Base-by-base conservation (phyloP, 306 rosid genomes). In the Chamaecrista fasciculata region DNA sequence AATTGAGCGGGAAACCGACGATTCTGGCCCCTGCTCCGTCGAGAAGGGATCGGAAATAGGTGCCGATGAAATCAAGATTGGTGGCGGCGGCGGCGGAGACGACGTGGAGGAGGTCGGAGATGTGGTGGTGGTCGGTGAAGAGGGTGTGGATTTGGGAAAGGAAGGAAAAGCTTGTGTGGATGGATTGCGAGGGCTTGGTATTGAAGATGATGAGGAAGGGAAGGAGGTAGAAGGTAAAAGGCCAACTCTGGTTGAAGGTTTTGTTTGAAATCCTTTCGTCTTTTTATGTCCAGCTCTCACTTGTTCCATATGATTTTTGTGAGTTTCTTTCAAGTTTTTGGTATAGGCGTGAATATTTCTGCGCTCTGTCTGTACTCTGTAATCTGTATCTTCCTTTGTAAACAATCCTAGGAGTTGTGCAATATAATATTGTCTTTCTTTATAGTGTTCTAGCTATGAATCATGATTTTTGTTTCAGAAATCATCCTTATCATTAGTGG, bases 171-270 rank as follows among this genome's bases (percentile, higher is more conserved):
- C 82, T 24, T 90, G 97, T 66, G 91, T 88, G 29, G 97, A 85
- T 74, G 91, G 76, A 5, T 81, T 80, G 79, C 77, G 49, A 47
- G 97, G 84, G 11, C 70, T 90, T 70, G 82, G 66, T 39, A 74
- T 85, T 21, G 76, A 76, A 46, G 88, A 74, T 11, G 66, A 79
- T 63, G 62, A 56, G 3, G 72, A 73, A 7, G 74, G 75, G 43
- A 51, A 53, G 3, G 69, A 69, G 5, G 59, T 55, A 16, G 58
- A 76, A 36, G 83, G 66, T 3, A 74, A 85, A 71, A 64, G 76
- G 34, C 92, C 97, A 16, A 80, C 74, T 9, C 66, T 86, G 76
- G 83, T 47, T 11, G 91, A 81, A 76, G 94, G 86, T 48, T 84
- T 44, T 62, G 80, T 65, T 60, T 93, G 80, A 90, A 70, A 59